Evolutionary conservation across 306 rosid genomes (phyloP).

Genomic region (Fagus sylvatica): DNA sequence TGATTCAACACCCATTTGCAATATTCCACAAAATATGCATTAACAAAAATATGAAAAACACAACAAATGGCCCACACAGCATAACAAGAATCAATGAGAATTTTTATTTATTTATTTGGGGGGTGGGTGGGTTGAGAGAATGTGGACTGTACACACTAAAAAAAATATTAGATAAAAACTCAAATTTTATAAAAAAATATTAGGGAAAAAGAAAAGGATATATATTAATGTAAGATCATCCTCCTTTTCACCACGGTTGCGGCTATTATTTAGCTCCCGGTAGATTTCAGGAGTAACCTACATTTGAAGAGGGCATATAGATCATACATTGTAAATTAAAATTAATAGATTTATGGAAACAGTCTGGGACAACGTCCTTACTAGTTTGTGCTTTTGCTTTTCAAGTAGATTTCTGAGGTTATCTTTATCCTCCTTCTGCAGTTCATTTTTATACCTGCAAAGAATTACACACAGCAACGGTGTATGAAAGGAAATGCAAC

Average conservation of each 20-base stretch:
- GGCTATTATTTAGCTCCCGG: conserved; percentile 74
- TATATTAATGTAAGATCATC: conserved; percentile 59
- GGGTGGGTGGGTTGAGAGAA: not conserved
- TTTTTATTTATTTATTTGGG: not conserved
- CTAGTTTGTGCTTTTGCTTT: conserved; percentile 73
- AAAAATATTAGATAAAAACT: too few relatives aligned
- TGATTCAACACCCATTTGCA: too few relatives aligned
- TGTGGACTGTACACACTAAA: not conserved
- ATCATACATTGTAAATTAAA: conserved; percentile 16
- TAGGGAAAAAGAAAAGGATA: conserved; percentile 57
- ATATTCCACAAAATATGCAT: too few relatives aligned
- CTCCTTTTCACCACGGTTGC: conserved; percentile 90
- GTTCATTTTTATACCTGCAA: conserved; percentile 85
- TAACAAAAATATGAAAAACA: not conserved
- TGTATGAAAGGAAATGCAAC: too few relatives aligned
- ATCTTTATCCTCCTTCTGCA: conserved; percentile 73
- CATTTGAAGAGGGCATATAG: conserved; percentile 13
- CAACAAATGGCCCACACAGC: not conserved
- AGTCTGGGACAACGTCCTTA: conserved; percentile 38
- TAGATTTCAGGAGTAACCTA: conserved; percentile 91
- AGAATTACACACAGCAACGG: conserved; percentile 14
- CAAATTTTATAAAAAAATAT: not conserved
- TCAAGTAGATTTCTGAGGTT: conserved; percentile 65
- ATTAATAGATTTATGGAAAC: not conserved
- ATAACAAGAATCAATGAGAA: too few relatives aligned